Percentiles rank a stretch among this genome's conserved stretches.
Conservation (phyloP, 257 asterid genomes). For the Penstemon davidsonii region DNA sequence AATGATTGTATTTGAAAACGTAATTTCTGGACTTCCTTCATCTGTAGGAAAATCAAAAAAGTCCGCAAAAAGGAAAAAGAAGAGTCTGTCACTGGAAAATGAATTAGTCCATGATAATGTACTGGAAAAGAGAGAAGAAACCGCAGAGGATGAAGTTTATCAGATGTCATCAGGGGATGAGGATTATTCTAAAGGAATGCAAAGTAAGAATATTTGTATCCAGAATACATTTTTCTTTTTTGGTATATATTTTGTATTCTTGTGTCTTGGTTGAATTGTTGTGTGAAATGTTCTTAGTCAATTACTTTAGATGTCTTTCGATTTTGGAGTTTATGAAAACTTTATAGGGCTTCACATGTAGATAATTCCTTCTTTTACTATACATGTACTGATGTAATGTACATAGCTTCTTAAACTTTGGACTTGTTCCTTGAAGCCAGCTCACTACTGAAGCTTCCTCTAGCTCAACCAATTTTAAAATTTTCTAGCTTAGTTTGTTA, state of each 20-base stretch:
- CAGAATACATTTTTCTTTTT: slow-evolving; percentile 1
- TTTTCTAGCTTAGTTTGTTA: background rate
- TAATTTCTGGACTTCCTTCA: background rate
- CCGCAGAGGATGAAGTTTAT: slow-evolving; percentile 53
- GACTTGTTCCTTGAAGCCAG: background rate
- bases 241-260: slow-evolving; percentile 2
- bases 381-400: background rate
- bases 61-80: slow-evolving; percentile 35
- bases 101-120: slow-evolving; percentile 31
- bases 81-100: slow-evolving; percentile 29
- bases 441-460: background rate
- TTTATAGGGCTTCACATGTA: background rate
- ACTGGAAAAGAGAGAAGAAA: slow-evolving; percentile 39
- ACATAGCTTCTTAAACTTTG: background rate
- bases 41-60: slow-evolving; percentile 52
- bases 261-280: slow-evolving; percentile 3
- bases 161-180: slow-evolving; percentile 91
- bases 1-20: slow-evolving; percentile 4
- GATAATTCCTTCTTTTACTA: background rate
- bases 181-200: slow-evolving; percentile 77
- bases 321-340: background rate
- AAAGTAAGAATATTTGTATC: slow-evolving; percentile 51
- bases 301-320: slow-evolving; percentile 5
- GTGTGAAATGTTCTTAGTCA: background rate
- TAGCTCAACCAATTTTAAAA: slow-evolving; percentile 6